phyloP scores from a whole-genome alignment of 495 filamentous ascomycete genomes.

The Aspergillus nidulans region DNA sequence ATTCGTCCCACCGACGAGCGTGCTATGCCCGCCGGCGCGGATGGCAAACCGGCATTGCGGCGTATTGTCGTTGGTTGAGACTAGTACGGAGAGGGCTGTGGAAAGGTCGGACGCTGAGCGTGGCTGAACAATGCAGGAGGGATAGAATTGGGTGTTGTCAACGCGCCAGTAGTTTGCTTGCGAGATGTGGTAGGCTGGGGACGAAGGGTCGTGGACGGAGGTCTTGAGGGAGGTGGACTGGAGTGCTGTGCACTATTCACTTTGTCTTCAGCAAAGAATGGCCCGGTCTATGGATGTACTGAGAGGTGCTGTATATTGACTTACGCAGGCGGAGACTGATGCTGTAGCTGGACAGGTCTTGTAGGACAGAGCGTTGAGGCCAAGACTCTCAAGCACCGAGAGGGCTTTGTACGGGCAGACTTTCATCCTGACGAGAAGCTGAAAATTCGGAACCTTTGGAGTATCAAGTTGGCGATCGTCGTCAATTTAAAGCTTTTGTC shows the following conservation, averaged over 20 bases:
- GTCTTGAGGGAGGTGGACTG: background rate
- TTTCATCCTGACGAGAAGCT: background rate
- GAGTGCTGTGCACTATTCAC: background rate
- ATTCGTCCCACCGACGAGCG: conserved; percentile 24
- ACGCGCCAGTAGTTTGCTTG: background rate
- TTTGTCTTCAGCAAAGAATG: too few relatives aligned
- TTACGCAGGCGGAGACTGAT: background rate
- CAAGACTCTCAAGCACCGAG: background rate
- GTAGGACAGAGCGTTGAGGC: background rate
- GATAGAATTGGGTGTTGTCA: conserved; percentile 25
- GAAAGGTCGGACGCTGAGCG: conserved; percentile 29
- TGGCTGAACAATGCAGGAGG: conserved; percentile 36
- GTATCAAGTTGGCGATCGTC: background rate
- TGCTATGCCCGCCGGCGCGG: conserved; percentile 45
- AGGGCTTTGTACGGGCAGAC: background rate
- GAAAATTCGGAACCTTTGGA: background rate
- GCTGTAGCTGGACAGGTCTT: background rate
- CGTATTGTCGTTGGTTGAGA: conserved; percentile 2
- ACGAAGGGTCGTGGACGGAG: background rate
- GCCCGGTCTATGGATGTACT: too few relatives aligned
- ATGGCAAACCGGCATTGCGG: conserved; percentile 40
- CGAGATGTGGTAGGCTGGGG: background rate
- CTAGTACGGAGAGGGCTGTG: conserved; percentile 24
- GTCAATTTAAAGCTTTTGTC: background rate
- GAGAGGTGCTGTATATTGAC: background rate